Percentiles rank a stretch among this genome's conserved stretches.
phyloP scores from a whole-genome alignment of 1,284 basidiomycete species.

The Naganishia sp. region DNA sequence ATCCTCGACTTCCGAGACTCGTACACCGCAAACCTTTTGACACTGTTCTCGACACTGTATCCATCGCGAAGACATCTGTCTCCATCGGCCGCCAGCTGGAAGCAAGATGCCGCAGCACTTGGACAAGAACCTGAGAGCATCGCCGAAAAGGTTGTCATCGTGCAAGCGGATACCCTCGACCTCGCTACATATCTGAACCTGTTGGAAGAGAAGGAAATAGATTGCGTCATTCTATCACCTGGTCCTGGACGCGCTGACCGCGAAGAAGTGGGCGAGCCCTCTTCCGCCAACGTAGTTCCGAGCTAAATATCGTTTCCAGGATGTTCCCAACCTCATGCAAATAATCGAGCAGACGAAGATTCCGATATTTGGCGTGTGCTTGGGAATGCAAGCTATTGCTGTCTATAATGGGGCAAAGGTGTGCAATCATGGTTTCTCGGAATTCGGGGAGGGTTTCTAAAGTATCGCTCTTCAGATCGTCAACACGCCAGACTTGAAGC shows the following conservation, averaged over 20 bases:
- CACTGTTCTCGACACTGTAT: conserved; percentile 52
- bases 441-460: no score
- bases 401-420: conserved; percentile 70
- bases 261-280: conserved; percentile 35
- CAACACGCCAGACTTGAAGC: conserved; percentile 56
- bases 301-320: conserved; percentile 35
- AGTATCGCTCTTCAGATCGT: conserved; percentile 42
- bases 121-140: neutral
- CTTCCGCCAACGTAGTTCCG: no score
- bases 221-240: conserved; percentile 54
- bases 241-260: conserved; percentile 53
- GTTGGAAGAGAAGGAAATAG: conserved; percentile 41
- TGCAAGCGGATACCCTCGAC: conserved; percentile 48
- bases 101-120: no score
- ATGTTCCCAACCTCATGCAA: conserved; percentile 52
- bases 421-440: conserved; percentile 21
- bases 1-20: conserved; percentile 56
- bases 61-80: conserved; percentile 37
- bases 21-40: conserved; percentile 55
- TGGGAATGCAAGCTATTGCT: conserved; percentile 88
- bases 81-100: neutral
- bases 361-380: conserved; percentile 65
- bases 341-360: conserved; percentile 39
- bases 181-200: conserved; percentile 1
- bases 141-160: conserved; percentile 48